Base-by-base conservation (phyloP, 768 basidiomycete genomes). In the Artomyces pyxidatus region DNA sequence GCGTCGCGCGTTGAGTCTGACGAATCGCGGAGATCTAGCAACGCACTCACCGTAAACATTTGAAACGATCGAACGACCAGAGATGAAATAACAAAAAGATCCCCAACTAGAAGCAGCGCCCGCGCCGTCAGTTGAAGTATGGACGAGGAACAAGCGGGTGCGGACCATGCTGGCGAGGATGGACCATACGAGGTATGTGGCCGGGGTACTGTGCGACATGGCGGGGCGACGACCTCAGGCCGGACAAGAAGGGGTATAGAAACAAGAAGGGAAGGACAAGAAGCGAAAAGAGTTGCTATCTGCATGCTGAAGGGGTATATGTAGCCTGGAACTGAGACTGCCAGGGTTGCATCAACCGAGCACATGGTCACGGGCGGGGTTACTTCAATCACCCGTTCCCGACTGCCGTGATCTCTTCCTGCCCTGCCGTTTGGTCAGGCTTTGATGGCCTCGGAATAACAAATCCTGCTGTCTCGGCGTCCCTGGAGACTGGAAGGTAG, bases 11-110 rank as follows among this genome's bases (percentile, higher is more conserved):
- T 22, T n/a, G 26, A 51, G 14, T 50, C 30, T 22, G 28, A 29
- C 26, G 8, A 16, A 38, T 21, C 23, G 35, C 22, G 6, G 37
- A 10, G 11, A 9, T 27, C 8, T 21, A n/a, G 32, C 9, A 11
- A 37, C 1, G 5, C 7, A 59, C 75, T 54, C 51, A 85, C 84
- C 59, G 80, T 46, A 89, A 61, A 61, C 85, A 88, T 57, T 73
- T 76, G 70, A 90, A 90, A 49, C 75, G 73, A 61, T 90, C 88
- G 59, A 85, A 90, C 5, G 81, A 81, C 81, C 84, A 89, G 45
- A 89, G 64, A 59, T 89, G 87, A 60, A 76, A 83, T 2, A 88
- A 14, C 6, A 88, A 70, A 60, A 88, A 88, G 3, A 57, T 57
- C 1, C 73, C 76, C 6, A 85, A 65, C 85, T 88, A 30, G 7